Evolutionary conservation across 192 early-diverging fungal genomes (phyloP).

Genomic region (Gryganskiella cystojenkinii): DNA sequence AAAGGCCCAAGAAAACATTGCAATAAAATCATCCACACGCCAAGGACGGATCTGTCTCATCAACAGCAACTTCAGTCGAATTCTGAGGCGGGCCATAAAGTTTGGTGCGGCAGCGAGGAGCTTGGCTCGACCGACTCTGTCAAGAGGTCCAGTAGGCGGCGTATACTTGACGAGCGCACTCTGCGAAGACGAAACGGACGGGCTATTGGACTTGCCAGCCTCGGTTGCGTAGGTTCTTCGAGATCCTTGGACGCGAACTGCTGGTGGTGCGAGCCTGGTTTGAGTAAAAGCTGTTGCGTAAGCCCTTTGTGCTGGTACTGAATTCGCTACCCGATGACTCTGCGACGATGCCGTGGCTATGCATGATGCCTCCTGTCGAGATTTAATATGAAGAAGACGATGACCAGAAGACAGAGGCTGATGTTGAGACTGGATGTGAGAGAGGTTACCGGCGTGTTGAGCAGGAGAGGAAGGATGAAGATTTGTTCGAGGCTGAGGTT

Average conservation of each 20-base stretch:
- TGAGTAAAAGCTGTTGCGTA: not conserved
- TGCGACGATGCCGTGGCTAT: not conserved
- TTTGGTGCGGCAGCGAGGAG: conserved; percentile 67
- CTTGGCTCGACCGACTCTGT: conserved; percentile 54
- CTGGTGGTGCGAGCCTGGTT: conserved; percentile 20
- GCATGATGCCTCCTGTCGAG: not conserved
- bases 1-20: conserved; percentile 89
- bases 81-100: conserved; percentile 69
- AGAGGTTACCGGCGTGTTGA: too few relatives aligned
- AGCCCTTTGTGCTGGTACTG: not conserved
- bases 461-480: too few relatives aligned
- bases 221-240: conserved; percentile 13
- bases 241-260: conserved; percentile 8
- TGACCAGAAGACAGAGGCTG: too few relatives aligned
- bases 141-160: conserved; percentile 34
- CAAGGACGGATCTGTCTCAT: conserved; percentile 78
- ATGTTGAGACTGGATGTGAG: too few relatives aligned
- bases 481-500: conserved; percentile 19
- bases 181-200: not conserved
- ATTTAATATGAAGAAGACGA: not conserved
- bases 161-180: conserved; percentile 48
- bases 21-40: conserved; percentile 90
- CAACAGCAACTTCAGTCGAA: conserved; percentile 67
- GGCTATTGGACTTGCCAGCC: not conserved
- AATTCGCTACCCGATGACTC: not conserved